Evolutionary conservation across 495 filamentous ascomycete species (phyloP).

Genomic region (Tetracladium setigerum): DNA sequence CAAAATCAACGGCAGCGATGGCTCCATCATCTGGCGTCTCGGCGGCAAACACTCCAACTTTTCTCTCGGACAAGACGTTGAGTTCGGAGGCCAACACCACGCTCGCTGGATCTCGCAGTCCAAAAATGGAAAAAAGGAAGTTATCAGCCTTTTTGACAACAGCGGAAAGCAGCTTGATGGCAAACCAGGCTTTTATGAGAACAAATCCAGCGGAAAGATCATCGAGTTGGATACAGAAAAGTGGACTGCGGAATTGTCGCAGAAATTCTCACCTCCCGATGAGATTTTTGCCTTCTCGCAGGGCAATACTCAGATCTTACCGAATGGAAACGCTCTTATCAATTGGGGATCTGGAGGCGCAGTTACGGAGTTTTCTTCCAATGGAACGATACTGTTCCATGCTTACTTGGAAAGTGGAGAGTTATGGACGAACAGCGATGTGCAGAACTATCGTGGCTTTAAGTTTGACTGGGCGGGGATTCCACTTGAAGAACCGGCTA

Average conservation of each 20-base stretch:
- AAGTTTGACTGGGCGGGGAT: conserved; percentile 31
- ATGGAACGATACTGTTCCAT: conserved; percentile 35
- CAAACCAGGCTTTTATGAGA: conserved; percentile 39
- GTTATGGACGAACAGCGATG: conserved; percentile 4
- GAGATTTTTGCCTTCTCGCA: conserved; percentile 50
- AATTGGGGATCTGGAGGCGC: conserved; percentile 54
- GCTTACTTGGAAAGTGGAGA: conserved; percentile 18
- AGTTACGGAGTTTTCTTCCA: conserved; percentile 47
- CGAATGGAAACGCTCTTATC: conserved; percentile 46
- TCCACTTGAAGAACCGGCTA: conserved; percentile 27
- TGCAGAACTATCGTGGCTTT: conserved; percentile 25
- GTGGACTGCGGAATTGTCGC: conserved; percentile 40
- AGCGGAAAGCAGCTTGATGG: too few relatives aligned
- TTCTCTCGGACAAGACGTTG: conserved; percentile 6
- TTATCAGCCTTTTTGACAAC: conserved; percentile 52
- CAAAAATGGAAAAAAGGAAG: conserved; percentile 36
- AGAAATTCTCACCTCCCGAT: conserved; percentile 34
- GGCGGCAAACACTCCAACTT: conserved; percentile 44
- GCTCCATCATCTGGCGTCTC: conserved; percentile 50
- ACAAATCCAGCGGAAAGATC: conserved; percentile 48
- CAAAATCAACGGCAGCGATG: conserved; percentile 51
- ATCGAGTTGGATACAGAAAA: conserved; percentile 45
- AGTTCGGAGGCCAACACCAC: conserved; percentile 58
- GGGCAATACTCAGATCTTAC: conserved; percentile 51
- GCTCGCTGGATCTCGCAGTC: conserved; percentile 46